Evolutionary conservation across 805 yeast species (phyloP).

Genomic region (Ogataea pilisensis): DNA sequence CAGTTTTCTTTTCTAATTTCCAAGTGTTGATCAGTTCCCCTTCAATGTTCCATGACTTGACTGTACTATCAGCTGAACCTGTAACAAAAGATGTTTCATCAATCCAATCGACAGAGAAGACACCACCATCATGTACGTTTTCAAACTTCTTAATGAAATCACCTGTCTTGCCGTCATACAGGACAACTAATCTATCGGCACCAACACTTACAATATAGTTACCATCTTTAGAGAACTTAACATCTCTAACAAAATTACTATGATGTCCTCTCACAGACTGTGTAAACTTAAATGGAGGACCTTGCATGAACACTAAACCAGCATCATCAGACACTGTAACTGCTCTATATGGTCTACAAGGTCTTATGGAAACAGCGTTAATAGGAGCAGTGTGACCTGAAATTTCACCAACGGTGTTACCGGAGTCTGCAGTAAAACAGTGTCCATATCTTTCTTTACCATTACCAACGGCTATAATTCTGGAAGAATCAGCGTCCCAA

Average conservation of each 20-base stretch:
- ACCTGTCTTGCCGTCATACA: slow-evolving; percentile 88
- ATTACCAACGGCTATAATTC: slow-evolving; percentile 91
- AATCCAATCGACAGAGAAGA: slow-evolving; percentile 74
- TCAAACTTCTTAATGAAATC: slow-evolving; percentile 57
- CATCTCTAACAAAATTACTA: slow-evolving; percentile 74
- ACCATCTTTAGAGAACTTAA: slow-evolving; percentile 80
- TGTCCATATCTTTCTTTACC: slow-evolving; percentile 92
- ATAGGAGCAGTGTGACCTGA: slow-evolving; percentile 85
- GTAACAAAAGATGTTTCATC: slow-evolving; percentile 65
- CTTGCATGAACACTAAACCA: slow-evolving; percentile 76
- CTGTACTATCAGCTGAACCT: slow-evolving; percentile 74
- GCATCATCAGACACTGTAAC: slow-evolving; percentile 91
- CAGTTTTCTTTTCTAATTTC: slow-evolving; percentile 43
- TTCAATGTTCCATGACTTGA: slow-evolving; percentile 61
- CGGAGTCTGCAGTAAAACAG: slow-evolving; percentile 89
- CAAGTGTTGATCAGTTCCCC: slow-evolving; percentile 47
- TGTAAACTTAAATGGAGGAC: slow-evolving; percentile 91
- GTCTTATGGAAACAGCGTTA: slow-evolving; percentile 80
- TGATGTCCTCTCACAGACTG: slow-evolving; percentile 71
- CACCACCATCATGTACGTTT: slow-evolving; percentile 64
- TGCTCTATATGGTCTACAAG: slow-evolving; percentile 87
- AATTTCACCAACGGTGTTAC: slow-evolving; percentile 95
- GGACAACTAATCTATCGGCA: slow-evolving; percentile 68
- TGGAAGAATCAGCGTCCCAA: slow-evolving; percentile 86
- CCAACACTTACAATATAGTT: slow-evolving; percentile 73